Base-by-base conservation (phyloP, 768 basidiomycete species). In the Mycena haematopus region DNA sequence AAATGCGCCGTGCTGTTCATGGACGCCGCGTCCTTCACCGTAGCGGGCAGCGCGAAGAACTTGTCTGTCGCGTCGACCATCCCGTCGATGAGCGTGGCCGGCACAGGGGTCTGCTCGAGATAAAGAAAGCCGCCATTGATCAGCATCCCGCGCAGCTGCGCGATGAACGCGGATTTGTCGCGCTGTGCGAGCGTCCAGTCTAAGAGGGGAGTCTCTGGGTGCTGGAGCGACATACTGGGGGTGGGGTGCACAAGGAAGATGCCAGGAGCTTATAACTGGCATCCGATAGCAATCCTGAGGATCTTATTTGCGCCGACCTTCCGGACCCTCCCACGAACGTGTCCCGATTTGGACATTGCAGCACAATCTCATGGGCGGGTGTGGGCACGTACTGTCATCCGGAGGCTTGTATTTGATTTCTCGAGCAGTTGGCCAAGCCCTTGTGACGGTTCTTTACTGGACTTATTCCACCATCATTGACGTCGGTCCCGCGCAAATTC, bases 101-200 rank as follows among this genome's bases (percentile, higher is more conserved):
- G 71, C 15, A 86, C 76, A 9, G 83, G 79, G 19, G 82, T 73
- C 57, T 85, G 78, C 56, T 78, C 68, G 47, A 86, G 74, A 71
- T 86, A 86, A 58, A 84, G 75, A 67, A 86, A 86, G 33, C 84
- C 85, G 69, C 83, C 79, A 35, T 82, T 77, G 69, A 84, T 74
- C 69, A 86, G 78, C 0, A 83, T 82, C 60, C 81, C 73, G 25
- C 77, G 79, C 14, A 87, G 80, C 58, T 83, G 79, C 2, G 70
- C 68, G 59, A 86, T 73, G 70, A 87, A 86, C 59, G 49, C 62
- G 44, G 65, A 51, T 29, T 40, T 47, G 55, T 63, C 58, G 22
- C 62, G 54, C 24, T 63, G 38, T 0, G 52, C 58, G 50, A 63
- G 65, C n/a, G 65, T 36, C 33, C 27, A 4, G 58, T 67, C 65